phyloP scores from a whole-genome alignment of 345 rosid genomes.

The Erucastrum elatum region DNA sequence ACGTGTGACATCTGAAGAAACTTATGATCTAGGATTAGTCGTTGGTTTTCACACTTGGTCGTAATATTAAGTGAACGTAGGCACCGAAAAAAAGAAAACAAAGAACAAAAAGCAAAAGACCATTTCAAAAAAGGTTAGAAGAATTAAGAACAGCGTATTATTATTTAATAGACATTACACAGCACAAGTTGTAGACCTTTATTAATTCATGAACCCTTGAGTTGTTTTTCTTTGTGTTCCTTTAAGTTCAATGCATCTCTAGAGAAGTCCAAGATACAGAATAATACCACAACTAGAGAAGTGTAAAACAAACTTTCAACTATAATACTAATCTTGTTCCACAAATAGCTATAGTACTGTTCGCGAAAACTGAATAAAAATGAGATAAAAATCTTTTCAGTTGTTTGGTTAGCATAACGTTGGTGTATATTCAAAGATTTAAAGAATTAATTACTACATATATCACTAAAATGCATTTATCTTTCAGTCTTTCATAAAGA shows the following conservation, averaged over 20 bases:
- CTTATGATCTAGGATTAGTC: slow-evolving; percentile 17
- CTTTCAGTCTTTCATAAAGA: too few species aligned
- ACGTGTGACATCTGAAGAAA: slow-evolving; percentile 16
- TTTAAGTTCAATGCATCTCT: slow-evolving; percentile 34
- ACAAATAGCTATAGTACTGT: not conserved
- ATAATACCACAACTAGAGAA: not conserved
- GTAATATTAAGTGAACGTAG: slow-evolving; percentile 27
- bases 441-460: too few species aligned
- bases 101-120: slow-evolving; percentile 20
- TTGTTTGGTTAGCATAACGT: too few species aligned
- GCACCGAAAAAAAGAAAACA: not conserved
- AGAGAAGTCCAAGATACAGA: not conserved
- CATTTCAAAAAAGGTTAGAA: slow-evolving; percentile 28
- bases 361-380: not conserved
- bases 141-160: not conserved
- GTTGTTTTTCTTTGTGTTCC: not conserved
- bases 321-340: not conserved
- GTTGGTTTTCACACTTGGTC: slow-evolving; percentile 37
- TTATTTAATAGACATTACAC: not conserved
- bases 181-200: slow-evolving; percentile 32
- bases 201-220: slow-evolving; percentile 28
- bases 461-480: too few species aligned
- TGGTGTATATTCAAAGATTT: too few species aligned
- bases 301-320: not conserved
- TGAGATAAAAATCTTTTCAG: not conserved